Conservation (phyloP, 768 basidiomycete species). For the Galerina sulciceps region DNA sequence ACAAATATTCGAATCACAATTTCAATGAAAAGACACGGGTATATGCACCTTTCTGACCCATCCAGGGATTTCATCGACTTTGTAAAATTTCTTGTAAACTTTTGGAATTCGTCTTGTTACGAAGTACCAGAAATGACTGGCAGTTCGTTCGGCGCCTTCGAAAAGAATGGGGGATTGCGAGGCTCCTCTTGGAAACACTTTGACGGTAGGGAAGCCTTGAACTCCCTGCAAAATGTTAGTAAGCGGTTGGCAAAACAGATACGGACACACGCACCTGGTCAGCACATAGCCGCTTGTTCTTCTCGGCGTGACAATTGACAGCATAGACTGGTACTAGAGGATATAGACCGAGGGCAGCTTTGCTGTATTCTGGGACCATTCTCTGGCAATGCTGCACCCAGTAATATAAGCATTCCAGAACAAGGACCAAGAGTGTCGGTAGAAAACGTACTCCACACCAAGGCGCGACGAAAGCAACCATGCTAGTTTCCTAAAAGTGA, state of each 20-base stretch:
- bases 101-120: slow-evolving; percentile 77
- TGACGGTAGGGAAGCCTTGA: slow-evolving; percentile 93
- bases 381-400: slow-evolving; percentile 74
- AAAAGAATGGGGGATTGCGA: slow-evolving; percentile 66
- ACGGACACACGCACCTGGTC: slow-evolving; percentile 56
- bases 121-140: slow-evolving; percentile 75
- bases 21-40: not conserved
- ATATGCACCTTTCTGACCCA: slow-evolving; percentile 73
- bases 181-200: slow-evolving; percentile 84
- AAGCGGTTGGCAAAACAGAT: not conserved
- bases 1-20: not conserved
- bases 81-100: slow-evolving; percentile 62
- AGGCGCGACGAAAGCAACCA: slow-evolving; percentile 93
- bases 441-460: slow-evolving; percentile 84
- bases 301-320: slow-evolving; percentile 87
- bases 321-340: slow-evolving; percentile 90
- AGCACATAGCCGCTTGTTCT: slow-evolving; percentile 82
- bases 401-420: not conserved
- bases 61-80: slow-evolving; percentile 55
- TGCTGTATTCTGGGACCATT: slow-evolving; percentile 84
- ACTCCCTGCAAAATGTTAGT: slow-evolving; percentile 51
- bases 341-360: slow-evolving; percentile 76
- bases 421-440: too few species aligned
- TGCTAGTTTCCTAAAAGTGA: slow-evolving; percentile 59
- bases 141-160: slow-evolving; percentile 68